Conservation (phyloP, 768 basidiomycete genomes). For the Tylopilus felleus region DNA sequence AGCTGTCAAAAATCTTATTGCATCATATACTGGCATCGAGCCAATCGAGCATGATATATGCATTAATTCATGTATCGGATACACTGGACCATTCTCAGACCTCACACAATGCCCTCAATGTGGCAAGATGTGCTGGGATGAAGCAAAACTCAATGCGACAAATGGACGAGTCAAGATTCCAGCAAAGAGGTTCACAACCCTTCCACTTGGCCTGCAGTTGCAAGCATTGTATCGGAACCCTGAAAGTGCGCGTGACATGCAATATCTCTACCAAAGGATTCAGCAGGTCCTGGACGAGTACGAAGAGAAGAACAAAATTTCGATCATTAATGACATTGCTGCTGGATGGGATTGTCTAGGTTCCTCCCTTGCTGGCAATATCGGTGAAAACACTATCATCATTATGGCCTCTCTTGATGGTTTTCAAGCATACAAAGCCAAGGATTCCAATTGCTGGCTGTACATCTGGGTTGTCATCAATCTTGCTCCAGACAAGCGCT, state of each 20-base stretch:
- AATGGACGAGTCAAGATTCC: background rate
- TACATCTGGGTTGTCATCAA: background rate
- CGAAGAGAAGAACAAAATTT: background rate
- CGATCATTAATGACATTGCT: background rate
- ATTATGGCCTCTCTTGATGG: background rate
- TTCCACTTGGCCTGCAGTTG: background rate
- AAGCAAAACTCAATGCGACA: too few species aligned
- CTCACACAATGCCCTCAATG: too few species aligned
- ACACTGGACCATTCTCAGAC: too few species aligned
- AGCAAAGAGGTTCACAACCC: background rate
- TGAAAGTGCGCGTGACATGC: background rate
- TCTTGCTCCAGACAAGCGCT: background rate
- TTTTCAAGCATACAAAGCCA: background rate
- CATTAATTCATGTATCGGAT: too few species aligned
- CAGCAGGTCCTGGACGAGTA: background rate
- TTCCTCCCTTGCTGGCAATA: background rate
- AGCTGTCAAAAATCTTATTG: too few species aligned
- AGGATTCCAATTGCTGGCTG: background rate
- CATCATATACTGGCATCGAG: too few species aligned
- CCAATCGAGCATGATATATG: too few species aligned
- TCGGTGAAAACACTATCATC: background rate
- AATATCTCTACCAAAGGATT: background rate
- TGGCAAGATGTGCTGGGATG: too few species aligned
- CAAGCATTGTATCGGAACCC: background rate
- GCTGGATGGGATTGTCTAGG: background rate